A percentile compares a stretch with the other conserved stretches of the same genome.
phyloP scores from a whole-genome alignment of 2,329 filamentous ascomycete genomes.

The Drechslera avenae region DNA sequence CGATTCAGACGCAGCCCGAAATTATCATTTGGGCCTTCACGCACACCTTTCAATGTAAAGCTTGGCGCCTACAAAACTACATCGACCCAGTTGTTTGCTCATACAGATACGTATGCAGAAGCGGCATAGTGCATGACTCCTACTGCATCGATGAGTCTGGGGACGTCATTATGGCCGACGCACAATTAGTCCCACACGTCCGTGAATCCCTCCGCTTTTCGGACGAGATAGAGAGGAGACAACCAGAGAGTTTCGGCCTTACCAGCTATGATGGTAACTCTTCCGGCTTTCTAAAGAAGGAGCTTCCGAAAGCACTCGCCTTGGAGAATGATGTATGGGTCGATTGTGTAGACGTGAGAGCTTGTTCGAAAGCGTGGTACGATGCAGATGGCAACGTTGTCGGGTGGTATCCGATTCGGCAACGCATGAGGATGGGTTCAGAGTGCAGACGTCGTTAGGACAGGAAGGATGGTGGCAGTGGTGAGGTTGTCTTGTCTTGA shows the following conservation, averaged over 20 bases:
- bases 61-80: constrained; percentile 53
- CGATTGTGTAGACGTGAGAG: constrained; percentile 33
- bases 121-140: constrained; percentile 33
- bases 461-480: too few species aligned
- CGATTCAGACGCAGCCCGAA: constrained; percentile 53
- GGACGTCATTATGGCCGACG: constrained; percentile 22
- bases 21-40: constrained; percentile 61
- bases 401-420: constrained; percentile 4
- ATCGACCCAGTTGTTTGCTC: constrained; percentile 8
- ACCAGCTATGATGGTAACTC: constrained; percentile 31
- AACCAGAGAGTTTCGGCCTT: constrained; percentile 6
- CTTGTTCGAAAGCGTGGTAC: constrained; percentile 37
- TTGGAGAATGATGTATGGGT: constrained; percentile 39
- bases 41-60: constrained; percentile 50
- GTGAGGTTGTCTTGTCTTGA: too few species aligned
- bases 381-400: constrained; percentile 37
- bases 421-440: background rate
- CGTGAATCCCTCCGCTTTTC: background rate
- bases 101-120: constrained; percentile 26
- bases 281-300: constrained; percentile 16
- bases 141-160: constrained; percentile 12
- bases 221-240: background rate
- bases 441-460: too few species aligned
- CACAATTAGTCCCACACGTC: background rate
- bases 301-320: constrained; percentile 29